A percentile compares a stretch with the other conserved stretches of the same genome.
These are phyloP conservation scores for Aspergillus niger DNA, from an alignment of 2,329 filamentous ascomycete species.

Conservation along the genomic window DNA sequence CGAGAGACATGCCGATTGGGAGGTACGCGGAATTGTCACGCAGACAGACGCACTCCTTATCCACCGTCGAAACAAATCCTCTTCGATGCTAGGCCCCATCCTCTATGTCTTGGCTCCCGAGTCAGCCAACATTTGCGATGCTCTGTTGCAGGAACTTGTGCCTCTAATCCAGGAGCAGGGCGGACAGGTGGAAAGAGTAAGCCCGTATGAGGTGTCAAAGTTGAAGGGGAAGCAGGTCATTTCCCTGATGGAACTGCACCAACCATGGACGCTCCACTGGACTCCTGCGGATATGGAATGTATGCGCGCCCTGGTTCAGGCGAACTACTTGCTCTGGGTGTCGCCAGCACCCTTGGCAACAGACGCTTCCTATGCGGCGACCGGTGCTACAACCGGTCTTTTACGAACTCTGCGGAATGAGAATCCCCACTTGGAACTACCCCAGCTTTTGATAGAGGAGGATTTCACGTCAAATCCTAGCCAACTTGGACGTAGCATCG, in stretches of 20 bases:
- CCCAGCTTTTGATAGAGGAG: conserved; percentile 18
- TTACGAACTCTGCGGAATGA: conserved; percentile 30
- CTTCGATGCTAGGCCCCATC: too few relatives aligned
- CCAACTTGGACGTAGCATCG: neutral
- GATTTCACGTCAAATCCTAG: neutral
- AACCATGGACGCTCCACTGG: conserved; percentile 20
- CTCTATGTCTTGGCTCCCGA: too few relatives aligned
- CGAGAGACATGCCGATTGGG: too few relatives aligned
- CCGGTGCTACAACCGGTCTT: conserved; percentile 24
- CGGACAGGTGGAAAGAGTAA: too few relatives aligned
- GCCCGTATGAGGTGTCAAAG: neutral
- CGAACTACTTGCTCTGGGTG: conserved; percentile 25
- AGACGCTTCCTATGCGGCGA: conserved; percentile 13
- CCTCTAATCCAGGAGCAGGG: too few relatives aligned
- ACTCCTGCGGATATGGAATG: conserved; percentile 12
- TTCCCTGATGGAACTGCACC: conserved; percentile 21
- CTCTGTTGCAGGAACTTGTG: too few relatives aligned
- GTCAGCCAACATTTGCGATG: too few relatives aligned
- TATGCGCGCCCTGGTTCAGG: conserved; percentile 17
- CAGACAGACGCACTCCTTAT: too few relatives aligned
- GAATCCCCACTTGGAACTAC: conserved; percentile 22
- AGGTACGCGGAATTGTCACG: too few relatives aligned
- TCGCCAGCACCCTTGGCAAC: conserved; percentile 18
- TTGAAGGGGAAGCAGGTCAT: conserved; percentile 22
- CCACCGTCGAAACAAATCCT: too few relatives aligned